These are phyloP conservation scores for Pelargonium citronellum DNA, from an alignment of 441 rosid genomes.

Conservation along the genomic window DNA sequence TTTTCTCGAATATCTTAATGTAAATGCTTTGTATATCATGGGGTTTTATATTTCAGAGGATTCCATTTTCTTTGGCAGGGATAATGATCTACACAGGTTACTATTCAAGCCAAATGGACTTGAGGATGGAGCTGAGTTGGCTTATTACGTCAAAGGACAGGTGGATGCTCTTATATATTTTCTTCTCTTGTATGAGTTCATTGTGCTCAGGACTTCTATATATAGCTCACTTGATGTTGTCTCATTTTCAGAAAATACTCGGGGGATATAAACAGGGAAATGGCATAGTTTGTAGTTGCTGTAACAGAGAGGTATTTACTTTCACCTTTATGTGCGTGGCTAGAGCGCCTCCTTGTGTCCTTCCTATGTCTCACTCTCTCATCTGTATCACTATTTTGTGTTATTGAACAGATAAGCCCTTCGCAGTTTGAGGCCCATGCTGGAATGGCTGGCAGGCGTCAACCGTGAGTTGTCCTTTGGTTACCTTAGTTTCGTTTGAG, in stretches of 20 bases:
- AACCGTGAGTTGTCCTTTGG: conserved; percentile 63
- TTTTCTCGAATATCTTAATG: neutral
- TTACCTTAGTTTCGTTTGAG: conserved; percentile 7
- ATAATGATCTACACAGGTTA: conserved; percentile 81
- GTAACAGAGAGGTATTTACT: conserved; percentile 56
- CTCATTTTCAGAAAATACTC: conserved; percentile 48
- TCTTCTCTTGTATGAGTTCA: neutral
- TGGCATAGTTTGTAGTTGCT: conserved; percentile 81
- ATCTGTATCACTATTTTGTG: neutral
- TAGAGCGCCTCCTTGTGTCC: neutral
- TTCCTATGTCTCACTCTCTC: neutral
- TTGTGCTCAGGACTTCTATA: neutral
- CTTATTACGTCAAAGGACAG: conserved; percentile 82
- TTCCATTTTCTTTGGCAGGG: conserved; percentile 40
- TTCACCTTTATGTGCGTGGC: neutral
- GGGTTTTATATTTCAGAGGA: conserved; percentile 1
- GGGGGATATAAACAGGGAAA: conserved; percentile 76
- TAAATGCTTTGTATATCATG: conserved; percentile 3
- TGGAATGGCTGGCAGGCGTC: conserved; percentile 94
- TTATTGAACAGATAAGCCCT: neutral
- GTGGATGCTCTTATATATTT: conserved; percentile 27
- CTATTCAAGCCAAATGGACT: conserved; percentile 89
- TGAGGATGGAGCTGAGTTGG: conserved; percentile 82
- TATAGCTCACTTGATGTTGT: neutral
- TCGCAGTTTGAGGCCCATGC: conserved; percentile 97